Evolutionary conservation across 169 alveolate genomes (phyloP).

Genomic region (Perkinsus olseni): DNA sequence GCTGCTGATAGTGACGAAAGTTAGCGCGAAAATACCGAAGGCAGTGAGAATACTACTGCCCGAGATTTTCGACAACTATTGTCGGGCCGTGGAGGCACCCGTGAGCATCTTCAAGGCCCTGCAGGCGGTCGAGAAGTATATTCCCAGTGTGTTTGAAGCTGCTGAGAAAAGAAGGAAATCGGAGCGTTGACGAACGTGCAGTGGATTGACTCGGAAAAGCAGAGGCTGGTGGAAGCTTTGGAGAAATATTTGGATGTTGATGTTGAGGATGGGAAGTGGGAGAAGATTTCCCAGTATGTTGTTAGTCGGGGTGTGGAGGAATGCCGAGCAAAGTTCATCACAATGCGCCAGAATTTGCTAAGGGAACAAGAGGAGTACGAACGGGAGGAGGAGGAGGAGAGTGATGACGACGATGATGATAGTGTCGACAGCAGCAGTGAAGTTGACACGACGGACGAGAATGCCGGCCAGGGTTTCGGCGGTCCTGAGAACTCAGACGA

Average conservation of each 20-base stretch:
- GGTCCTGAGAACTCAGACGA: not conserved
- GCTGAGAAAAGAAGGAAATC: constrained; percentile 16
- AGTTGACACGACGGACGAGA: not conserved
- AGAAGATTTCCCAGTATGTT: constrained; percentile 20
- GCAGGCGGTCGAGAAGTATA: not conserved
- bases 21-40: not conserved
- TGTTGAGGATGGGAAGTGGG: constrained; percentile 27
- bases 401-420: not conserved
- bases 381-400: not conserved
- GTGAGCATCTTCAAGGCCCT: not conserved
- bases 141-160: not conserved
- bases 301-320: constrained; percentile 25
- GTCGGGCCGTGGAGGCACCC: not conserved
- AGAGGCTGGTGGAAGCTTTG: constrained; percentile 35
- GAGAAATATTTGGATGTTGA: constrained; percentile 22
- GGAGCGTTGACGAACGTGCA: not conserved
- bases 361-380: not conserved
- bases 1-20: not conserved
- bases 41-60: not conserved
- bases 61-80: not conserved
- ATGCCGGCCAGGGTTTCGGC: not conserved
- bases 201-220: not conserved
- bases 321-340: constrained; percentile 21
- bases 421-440: not conserved
- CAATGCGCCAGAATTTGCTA: constrained; percentile 16